A percentile compares a stretch with the other conserved stretches of the same genome.
These are phyloP conservation scores for Ogataea polymorpha DNA, from an alignment of 805 yeast species.

Conservation along the genomic window DNA sequence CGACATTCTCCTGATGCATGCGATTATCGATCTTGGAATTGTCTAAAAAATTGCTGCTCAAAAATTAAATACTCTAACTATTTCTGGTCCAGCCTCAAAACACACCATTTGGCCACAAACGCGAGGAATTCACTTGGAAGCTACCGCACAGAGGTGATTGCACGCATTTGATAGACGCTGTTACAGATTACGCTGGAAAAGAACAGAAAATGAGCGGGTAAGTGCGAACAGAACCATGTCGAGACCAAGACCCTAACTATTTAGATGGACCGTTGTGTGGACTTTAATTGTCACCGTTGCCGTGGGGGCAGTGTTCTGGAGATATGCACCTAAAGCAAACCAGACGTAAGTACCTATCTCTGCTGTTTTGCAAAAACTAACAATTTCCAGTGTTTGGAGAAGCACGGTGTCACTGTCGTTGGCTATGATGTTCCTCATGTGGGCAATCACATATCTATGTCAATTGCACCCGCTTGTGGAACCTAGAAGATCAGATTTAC, in stretches of 20 bases:
- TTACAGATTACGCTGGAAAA: neutral
- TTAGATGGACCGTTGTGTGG: constrained; percentile 67
- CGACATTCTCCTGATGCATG: constrained; percentile 2
- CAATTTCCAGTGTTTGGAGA: constrained; percentile 55
- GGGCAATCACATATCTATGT: constrained; percentile 80
- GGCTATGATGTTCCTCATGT: constrained; percentile 64
- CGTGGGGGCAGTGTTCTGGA: constrained; percentile 72
- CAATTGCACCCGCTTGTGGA: constrained; percentile 90
- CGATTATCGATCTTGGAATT: neutral
- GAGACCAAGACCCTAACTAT: constrained; percentile 1
- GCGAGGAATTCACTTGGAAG: neutral
- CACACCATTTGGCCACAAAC: too few relatives aligned
- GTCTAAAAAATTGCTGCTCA: constrained; percentile 6
- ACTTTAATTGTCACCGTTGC: constrained; percentile 58
- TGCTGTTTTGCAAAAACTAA: constrained; percentile 2
- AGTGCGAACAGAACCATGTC: constrained; percentile 19
- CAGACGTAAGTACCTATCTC: constrained; percentile 47
- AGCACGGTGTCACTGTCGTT: constrained; percentile 65
- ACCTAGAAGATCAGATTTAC: constrained; percentile 84
- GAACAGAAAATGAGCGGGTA: constrained; percentile 43
- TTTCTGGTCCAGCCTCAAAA: neutral
- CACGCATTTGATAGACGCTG: neutral
- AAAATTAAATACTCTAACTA: neutral
- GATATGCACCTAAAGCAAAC: constrained; percentile 79
- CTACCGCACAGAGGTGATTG: neutral